Percentiles rank a stretch among this genome's conserved stretches.
Evolutionary conservation across 1,284 basidiomycete genomes (phyloP).

Genomic region (Neonothopanus nambi): DNA sequence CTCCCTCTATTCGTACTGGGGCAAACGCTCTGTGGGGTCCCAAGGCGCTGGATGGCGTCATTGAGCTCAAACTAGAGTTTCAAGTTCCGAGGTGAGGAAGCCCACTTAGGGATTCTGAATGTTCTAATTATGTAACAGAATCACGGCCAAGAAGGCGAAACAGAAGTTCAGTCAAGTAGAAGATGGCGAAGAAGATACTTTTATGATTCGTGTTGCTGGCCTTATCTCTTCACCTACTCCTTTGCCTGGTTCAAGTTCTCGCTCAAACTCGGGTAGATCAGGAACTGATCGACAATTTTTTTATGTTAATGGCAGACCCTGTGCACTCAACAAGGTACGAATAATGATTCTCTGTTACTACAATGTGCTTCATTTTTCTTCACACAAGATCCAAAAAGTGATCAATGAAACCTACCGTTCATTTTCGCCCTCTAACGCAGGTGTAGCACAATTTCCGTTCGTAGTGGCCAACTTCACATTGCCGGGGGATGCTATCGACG

Average conservation of each 20-base stretch:
- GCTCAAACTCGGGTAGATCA: slow-evolving; percentile 67
- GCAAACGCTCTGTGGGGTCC: slow-evolving; percentile 85
- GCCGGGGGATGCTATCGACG: slow-evolving; percentile 68
- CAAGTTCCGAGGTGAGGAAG: slow-evolving; percentile 60
- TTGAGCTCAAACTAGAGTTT: slow-evolving; percentile 74
- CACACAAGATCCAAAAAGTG: slow-evolving; percentile 71
- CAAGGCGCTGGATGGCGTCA: slow-evolving; percentile 74
- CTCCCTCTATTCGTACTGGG: slow-evolving; percentile 10
- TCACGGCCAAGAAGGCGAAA: neutral
- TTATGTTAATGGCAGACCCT: slow-evolving; percentile 93
- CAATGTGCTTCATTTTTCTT: neutral
- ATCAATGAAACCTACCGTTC: slow-evolving; percentile 90
- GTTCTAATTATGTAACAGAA: neutral
- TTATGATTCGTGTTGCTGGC: slow-evolving; percentile 18
- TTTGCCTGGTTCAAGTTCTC: slow-evolving; percentile 79
- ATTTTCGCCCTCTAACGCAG: slow-evolving; percentile 47
- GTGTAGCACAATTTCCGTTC: slow-evolving; percentile 79
- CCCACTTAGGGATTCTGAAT: neutral
- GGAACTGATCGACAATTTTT: slow-evolving; percentile 90
- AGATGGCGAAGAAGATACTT: slow-evolving; percentile 21
- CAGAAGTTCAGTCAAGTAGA: slow-evolving; percentile 20
- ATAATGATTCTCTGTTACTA: no score
- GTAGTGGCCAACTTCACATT: slow-evolving; percentile 83
- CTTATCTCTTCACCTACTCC: slow-evolving; percentile 44
- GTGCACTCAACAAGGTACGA: slow-evolving; percentile 71